These are phyloP conservation scores for Aspergillus sp. DNA, from an alignment of 2,329 filamentous ascomycete species.

Conservation along the genomic window DNA sequence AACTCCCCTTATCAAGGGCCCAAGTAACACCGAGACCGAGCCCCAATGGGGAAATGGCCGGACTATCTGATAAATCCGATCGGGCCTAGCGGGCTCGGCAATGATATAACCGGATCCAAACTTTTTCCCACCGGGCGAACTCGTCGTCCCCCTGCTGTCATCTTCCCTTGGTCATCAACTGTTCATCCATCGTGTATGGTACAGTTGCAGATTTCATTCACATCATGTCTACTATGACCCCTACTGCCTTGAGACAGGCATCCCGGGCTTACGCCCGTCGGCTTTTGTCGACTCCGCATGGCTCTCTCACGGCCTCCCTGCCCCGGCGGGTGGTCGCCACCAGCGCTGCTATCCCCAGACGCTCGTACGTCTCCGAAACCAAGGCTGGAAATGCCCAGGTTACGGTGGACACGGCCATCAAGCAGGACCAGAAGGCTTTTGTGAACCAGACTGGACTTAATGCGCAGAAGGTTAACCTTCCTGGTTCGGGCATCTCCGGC, in stretches of 20 bases:
- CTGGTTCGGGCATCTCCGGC: slow-evolving; percentile 58
- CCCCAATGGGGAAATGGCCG: slow-evolving; percentile 17
- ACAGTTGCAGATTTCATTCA: slow-evolving; percentile 21
- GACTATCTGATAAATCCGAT: slow-evolving; percentile 29
- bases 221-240: slow-evolving; percentile 66
- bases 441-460: slow-evolving; percentile 57
- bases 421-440: slow-evolving; percentile 82
- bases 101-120: slow-evolving; percentile 32
- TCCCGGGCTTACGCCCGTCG: slow-evolving; percentile 60
- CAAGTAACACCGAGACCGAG: slow-evolving; percentile 14
- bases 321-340: slow-evolving; percentile 44
- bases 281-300: slow-evolving; percentile 41
- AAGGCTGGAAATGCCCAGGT: slow-evolving; percentile 71
- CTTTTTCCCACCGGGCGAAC: slow-evolving; percentile 26
- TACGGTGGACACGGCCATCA: slow-evolving; percentile 78
- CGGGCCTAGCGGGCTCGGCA: slow-evolving; percentile 27
- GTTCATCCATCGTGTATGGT: slow-evolving; percentile 25
- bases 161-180: slow-evolving; percentile 22
- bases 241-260: slow-evolving; percentile 73
- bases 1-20: neutral
- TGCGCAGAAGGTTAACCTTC: slow-evolving; percentile 60
- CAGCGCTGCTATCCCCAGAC: slow-evolving; percentile 40
- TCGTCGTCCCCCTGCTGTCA: slow-evolving; percentile 11
- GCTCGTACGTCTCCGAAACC: slow-evolving; percentile 81
- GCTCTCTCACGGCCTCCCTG: slow-evolving; percentile 41